These are phyloP conservation scores for Amaranthus tricolor DNA, from an alignment of 179 eudicot species.

Conservation along the genomic window DNA sequence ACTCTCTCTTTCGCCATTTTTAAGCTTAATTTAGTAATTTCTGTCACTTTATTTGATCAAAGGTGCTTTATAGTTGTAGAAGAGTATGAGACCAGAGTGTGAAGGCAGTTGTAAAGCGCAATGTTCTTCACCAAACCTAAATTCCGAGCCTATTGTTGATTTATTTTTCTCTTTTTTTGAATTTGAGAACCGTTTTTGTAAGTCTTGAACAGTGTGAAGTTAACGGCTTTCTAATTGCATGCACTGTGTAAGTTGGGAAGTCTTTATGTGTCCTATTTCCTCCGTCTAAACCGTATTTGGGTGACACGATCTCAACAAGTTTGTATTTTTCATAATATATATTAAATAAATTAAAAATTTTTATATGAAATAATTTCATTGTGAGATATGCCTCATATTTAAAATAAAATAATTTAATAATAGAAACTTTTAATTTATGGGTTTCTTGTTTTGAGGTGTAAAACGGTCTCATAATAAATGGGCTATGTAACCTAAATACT, in stretches of 20 bases:
- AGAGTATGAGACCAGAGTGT: constrained; percentile 4
- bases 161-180: neutral
- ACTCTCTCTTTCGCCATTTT: constrained; percentile 17
- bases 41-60: neutral
- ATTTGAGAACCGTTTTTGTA: constrained; percentile 1
- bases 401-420: no score
- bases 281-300: no score
- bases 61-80: constrained; percentile 16
- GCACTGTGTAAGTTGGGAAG: neutral
- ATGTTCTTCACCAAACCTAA: constrained; percentile 26
- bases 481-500: no score
- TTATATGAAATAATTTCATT: no score
- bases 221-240: constrained; percentile 7
- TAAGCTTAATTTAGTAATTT: neutral
- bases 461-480: no score
- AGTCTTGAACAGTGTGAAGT: neutral
- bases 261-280: neutral
- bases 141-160: constrained; percentile 29
- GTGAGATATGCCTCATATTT: no score
- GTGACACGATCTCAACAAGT: no score
- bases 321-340: no score
- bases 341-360: no score
- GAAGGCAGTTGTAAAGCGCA: constrained; percentile 16
- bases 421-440: no score
- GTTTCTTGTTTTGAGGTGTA: no score